phyloP scores from a whole-genome alignment of 2,329 filamentous ascomycete species.

The Ascocoryne sarcoides region DNA sequence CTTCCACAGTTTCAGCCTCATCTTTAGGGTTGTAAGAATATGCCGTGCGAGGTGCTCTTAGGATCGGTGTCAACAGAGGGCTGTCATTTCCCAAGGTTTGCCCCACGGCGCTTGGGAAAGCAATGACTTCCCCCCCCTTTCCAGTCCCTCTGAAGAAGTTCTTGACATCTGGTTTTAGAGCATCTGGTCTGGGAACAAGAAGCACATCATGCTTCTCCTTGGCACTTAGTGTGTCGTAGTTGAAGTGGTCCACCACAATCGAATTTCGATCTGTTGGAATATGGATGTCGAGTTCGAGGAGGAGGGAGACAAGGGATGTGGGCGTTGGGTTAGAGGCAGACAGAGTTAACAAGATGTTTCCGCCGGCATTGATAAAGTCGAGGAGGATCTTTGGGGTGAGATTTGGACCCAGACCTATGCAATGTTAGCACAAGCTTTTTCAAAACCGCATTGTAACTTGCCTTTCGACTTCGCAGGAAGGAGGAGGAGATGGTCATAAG shows the following conservation, averaged over 20 bases:
- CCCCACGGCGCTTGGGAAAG: constrained; percentile 73
- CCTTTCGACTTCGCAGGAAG: constrained; percentile 88
- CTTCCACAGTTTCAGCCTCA: constrained; percentile 62
- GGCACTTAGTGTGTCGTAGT: constrained; percentile 71
- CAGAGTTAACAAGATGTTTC: constrained; percentile 83
- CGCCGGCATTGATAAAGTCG: constrained; percentile 83
- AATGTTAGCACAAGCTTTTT: constrained; percentile 6
- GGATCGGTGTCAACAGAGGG: constrained; percentile 69
- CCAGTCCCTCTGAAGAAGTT: constrained; percentile 64
- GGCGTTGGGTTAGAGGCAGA: constrained; percentile 64
- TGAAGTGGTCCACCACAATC: constrained; percentile 90
- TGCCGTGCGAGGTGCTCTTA: constrained; percentile 74
- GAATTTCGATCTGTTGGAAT: constrained; percentile 80
- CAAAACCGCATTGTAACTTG: constrained; percentile 29
- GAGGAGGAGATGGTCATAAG: constrained; percentile 84
- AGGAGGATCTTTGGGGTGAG: constrained; percentile 79
- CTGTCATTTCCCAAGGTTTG: constrained; percentile 71
- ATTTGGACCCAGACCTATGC: constrained; percentile 71
- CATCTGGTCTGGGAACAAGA: constrained; percentile 60
- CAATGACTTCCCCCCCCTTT: constrained; percentile 48
- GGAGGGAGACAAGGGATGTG: constrained; percentile 64
- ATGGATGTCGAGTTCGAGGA: constrained; percentile 80
- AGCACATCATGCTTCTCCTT: constrained; percentile 82
- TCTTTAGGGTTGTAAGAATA: constrained; percentile 96
- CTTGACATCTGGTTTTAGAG: constrained; percentile 60